Evolutionary conservation across 768 basidiomycete genomes (phyloP).

Genomic region (Kwoniella dendrophila): DNA sequence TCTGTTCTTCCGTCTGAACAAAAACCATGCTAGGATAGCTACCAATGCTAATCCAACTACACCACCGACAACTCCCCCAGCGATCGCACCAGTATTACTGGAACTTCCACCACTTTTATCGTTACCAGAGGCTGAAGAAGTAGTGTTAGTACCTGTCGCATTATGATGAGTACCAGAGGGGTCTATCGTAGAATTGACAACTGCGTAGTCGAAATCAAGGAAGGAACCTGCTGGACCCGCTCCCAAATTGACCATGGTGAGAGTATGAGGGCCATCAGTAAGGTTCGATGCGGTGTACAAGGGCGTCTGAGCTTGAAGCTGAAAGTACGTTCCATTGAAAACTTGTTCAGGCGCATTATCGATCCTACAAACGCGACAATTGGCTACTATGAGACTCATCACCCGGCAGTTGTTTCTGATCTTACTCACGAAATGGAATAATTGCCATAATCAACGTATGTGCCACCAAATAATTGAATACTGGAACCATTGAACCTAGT

Average conservation of each 20-base stretch:
- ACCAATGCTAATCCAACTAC: slow-evolving; percentile 42
- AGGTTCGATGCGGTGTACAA: slow-evolving; percentile 25
- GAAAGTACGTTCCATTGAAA: slow-evolving; percentile 23
- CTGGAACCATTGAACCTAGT: slow-evolving; percentile 37
- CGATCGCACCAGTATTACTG: slow-evolving; percentile 36
- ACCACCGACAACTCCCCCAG: slow-evolving; percentile 39
- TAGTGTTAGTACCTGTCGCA: slow-evolving; percentile 16
- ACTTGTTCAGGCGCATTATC: slow-evolving; percentile 9
- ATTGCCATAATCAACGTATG: slow-evolving; percentile 30
- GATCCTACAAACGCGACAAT: no score
- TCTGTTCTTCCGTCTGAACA: slow-evolving; percentile 9
- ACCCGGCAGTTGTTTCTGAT: no score
- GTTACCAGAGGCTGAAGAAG: background rate
- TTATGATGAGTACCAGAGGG: background rate
- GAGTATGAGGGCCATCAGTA: slow-evolving; percentile 20
- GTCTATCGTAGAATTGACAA: slow-evolving; percentile 22
- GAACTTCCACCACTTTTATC: background rate
- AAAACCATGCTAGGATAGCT: slow-evolving; percentile 31
- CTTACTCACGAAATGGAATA: slow-evolving; percentile 29
- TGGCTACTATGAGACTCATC: no score
- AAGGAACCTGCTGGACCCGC: background rate
- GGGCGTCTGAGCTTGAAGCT: slow-evolving; percentile 5
- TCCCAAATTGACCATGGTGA: slow-evolving; percentile 26
- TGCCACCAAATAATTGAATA: slow-evolving; percentile 25
- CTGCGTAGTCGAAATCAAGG: slow-evolving; percentile 26